Base-by-base conservation (phyloP, 306 rosid genomes). In the Bauhinia variegata region DNA sequence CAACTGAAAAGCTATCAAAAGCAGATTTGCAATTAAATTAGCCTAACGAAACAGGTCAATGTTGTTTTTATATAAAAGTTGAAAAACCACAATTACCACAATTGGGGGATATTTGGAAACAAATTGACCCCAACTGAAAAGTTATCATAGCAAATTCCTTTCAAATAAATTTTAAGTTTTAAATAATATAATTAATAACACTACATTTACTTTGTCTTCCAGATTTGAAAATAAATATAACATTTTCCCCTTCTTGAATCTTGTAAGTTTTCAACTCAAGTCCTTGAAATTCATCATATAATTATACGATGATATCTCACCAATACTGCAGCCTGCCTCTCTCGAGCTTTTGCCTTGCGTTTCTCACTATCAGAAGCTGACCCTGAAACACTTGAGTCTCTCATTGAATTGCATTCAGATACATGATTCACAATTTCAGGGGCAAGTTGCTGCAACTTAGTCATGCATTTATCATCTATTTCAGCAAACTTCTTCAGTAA, bases 331-430 rank as follows among this genome's bases (percentile, higher is more conserved):
- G 99, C 96, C 84, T 95, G 99, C 80, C 86, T 88, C 84, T 88
- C 96, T 74, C 97, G 87, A 53, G 96, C 97, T 80, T 90, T 95
- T 68, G 88, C 92, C 85, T 91, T 95, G 81, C 95, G 89, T 80
- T 85, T 95, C 79, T 95, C 99, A 13, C 83, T 69, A 47, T 91
- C 97, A 41, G 97, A 88, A 51, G 77, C 78, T 39, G 80, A 70
- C 46, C 75, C 65, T 7, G 73, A 66, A 60, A 61, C 71, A 65
- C 58, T 48, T 28, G 85, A 53, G 67, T 85, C 88, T 39, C 80
- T 78, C 71, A 17, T 69, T 52, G 86, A 65, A 70, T 50, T 53
- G 68, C 76, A 31, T 68, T 84, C 84, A 18, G 89, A 70, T 44
- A 78, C 31, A 63, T 72, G 78, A 77, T 78, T 65, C 49, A 88